These are phyloP conservation scores for Trichosanthes truncata DNA, from an alignment of 306 rosid species.

Conservation along the genomic window DNA sequence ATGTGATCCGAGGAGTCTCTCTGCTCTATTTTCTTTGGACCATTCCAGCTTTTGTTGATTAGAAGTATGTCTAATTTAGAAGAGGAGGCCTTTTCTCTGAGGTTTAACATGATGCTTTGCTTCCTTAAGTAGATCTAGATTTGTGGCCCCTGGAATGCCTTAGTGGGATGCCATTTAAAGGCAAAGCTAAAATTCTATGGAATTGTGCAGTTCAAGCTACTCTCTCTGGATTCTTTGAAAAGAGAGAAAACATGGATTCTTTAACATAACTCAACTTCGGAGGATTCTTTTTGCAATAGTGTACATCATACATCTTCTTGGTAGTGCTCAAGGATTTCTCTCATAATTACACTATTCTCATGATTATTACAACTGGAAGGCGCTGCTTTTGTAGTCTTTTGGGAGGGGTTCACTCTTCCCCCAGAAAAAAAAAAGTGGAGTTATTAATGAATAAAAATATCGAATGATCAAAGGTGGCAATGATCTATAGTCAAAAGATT, in stretches of 20 bases:
- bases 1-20: background rate
- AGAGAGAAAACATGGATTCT: background rate
- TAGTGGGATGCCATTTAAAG: background rate
- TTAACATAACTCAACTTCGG: background rate
- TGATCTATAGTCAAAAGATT: background rate
- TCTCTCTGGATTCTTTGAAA: background rate
- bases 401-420: no score
- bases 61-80: background rate
- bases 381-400: no score
- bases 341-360: no score
- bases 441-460: no score
- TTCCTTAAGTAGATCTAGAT: background rate
- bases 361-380: no score
- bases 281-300: background rate
- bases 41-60: background rate
- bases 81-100: background rate
- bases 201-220: background rate
- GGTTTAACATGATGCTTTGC: background rate
- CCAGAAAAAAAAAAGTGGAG: background rate
- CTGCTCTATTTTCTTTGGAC: background rate
- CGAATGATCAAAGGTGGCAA: no score
- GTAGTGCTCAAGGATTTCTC: background rate
- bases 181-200: background rate
- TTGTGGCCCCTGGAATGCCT: background rate
- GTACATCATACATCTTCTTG: background rate